Evolutionary conservation across 768 basidiomycete genomes (phyloP).

Genomic region (Asterophora lycoperdoides): DNA sequence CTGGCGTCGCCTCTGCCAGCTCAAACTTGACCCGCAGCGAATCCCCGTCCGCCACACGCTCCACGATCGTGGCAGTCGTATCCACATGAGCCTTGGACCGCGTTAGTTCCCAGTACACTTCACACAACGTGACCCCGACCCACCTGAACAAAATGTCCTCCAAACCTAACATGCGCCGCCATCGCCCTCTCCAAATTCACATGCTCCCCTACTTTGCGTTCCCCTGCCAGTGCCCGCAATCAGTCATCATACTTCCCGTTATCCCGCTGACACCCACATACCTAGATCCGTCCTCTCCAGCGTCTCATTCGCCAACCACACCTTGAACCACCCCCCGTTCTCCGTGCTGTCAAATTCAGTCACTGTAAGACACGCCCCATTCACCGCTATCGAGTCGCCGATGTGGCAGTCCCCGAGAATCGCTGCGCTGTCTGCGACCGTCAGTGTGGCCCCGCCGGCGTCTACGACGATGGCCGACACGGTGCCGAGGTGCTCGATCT

Average conservation of each 20-base stretch:
- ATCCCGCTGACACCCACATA: conserved; percentile 26
- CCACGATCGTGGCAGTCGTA: conserved; percentile 72
- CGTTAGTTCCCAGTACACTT: background rate
- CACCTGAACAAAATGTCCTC: conserved; percentile 97
- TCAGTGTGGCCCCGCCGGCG: conserved; percentile 76
- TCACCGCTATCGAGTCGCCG: conserved; percentile 92
- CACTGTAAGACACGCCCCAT: conserved; percentile 88
- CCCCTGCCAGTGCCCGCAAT: conserved; percentile 53
- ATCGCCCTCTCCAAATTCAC: conserved; percentile 95
- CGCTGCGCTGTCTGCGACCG: conserved; percentile 61
- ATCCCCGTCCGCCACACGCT: conserved; percentile 71
- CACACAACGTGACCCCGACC: conserved; percentile 9
- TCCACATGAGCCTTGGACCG: conserved; percentile 84
- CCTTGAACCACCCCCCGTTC: conserved; percentile 79
- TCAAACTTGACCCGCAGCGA: conserved; percentile 84
- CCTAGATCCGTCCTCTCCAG: conserved; percentile 88
- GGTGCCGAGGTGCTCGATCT: conserved; percentile 90
- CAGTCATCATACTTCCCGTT: conserved; percentile 3
- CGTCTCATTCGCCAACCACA: conserved; percentile 96
- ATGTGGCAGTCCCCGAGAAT: conserved; percentile 87
- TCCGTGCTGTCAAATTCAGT: conserved; percentile 67
- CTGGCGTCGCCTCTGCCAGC: conserved; percentile 54
- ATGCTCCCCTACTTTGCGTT: conserved; percentile 70
- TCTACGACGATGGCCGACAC: conserved; percentile 64
- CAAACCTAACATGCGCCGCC: conserved; percentile 86